phyloP scores from a whole-genome alignment of 345 rosid species.

The Firmiana major region DNA sequence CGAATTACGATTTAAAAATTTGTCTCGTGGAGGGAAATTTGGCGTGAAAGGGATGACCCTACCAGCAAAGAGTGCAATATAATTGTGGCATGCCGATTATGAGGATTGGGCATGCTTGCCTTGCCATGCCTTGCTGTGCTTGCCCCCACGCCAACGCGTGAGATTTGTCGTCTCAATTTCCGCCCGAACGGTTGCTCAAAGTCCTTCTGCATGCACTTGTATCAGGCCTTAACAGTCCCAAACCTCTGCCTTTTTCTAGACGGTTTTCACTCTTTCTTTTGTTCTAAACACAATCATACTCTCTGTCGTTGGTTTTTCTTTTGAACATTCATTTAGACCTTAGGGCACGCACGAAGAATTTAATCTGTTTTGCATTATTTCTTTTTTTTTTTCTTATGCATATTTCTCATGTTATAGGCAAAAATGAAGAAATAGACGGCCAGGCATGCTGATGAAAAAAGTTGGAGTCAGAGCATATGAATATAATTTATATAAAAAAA shows the following conservation, averaged over 20 bases:
- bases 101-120: not conserved
- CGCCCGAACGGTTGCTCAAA: conserved; percentile 6
- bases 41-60: conserved; percentile 30
- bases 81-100: not conserved
- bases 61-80: conserved; percentile 1
- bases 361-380: too few species aligned
- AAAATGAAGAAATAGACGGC: too few species aligned
- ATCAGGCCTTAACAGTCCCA: not conserved
- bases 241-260: not conserved
- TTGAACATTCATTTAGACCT: not conserved
- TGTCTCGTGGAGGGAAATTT: not conserved
- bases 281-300: not conserved
- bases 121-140: not conserved
- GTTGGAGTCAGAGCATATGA: too few species aligned
- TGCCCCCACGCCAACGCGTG: conserved; percentile 24
- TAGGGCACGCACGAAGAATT: not conserved
- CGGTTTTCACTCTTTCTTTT: conserved; percentile 9
- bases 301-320: not conserved
- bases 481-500: too few species aligned
- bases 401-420: too few species aligned
- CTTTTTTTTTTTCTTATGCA: too few species aligned
- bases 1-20: too few species aligned
- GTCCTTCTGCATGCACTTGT: not conserved
- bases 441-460: too few species aligned
- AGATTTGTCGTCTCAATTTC: conserved; percentile 22